Evolutionary conservation across 2,329 filamentous ascomycete genomes (phyloP), one percentile per base, ranked within the genome.

Genomic region (Ophiosphaerella herpotricha): DNA sequence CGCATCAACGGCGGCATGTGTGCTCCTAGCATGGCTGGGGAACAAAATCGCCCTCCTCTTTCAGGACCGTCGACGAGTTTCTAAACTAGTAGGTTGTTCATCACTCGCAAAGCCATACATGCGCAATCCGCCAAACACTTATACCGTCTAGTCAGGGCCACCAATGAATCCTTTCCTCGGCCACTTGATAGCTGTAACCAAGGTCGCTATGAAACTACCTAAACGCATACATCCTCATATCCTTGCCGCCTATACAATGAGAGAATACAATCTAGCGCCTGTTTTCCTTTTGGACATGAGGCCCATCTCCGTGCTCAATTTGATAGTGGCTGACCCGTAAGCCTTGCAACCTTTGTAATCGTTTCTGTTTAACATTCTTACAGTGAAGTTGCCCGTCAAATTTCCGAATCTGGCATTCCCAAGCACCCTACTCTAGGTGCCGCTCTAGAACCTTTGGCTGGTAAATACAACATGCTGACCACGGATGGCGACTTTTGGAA

Each of bases 401-500:
- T 76, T 34, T 67, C 68, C 23, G 61, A 68, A 39, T 54, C 63
- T 24, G 60, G 53, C 14, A 46, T 71, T 21, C 66, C 64, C 8
- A 77, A 77, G 46, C 67, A 73, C 55, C 57, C 55, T 2, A 46
- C 53, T 2, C 48, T 74, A 0, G 54, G 52, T 7, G 53, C 65
- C 1, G 67, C 71, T 48, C 59, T 76, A 29, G 51, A 62, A 16
- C 68, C 72, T 21, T 62, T 78, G 23, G 70, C 68, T 9, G 75
- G 75, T 1, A 61, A 62, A 5, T 49, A 61, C 16, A 74, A 75
- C 50, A 58, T 78, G 8, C 58, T 78, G 1, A 63, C 60, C 7
- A 66, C 64, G 31, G 71, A 76, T 23, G 75, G 74, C 1, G 50
- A 65, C 5, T 45, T 58, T 13, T 78, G 76, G 76, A 78, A 77